phyloP scores from a whole-genome alignment of 2,329 filamentous ascomycete genomes.

The Fusarium xyrophilum region DNA sequence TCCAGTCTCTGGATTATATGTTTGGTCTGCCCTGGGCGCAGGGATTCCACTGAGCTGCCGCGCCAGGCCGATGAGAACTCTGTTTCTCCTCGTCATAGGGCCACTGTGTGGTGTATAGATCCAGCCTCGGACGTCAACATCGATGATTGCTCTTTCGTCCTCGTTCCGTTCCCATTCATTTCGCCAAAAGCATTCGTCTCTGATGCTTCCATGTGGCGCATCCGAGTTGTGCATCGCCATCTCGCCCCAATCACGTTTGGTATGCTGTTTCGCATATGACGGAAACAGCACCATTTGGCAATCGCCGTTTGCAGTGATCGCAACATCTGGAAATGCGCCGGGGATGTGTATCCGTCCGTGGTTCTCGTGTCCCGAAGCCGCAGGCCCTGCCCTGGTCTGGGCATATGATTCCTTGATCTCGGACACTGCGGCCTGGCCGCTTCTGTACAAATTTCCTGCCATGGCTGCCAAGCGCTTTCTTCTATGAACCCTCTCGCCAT shows the following conservation, averaged over 20 bases:
- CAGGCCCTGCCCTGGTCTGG: constrained; percentile 53
- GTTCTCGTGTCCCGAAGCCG: constrained; percentile 41
- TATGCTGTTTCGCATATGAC: constrained; percentile 83
- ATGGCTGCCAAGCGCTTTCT: constrained; percentile 77
- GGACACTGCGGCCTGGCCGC: constrained; percentile 62
- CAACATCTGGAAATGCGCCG: constrained; percentile 82
- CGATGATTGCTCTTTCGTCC: constrained; percentile 83
- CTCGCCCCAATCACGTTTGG: constrained; percentile 55
- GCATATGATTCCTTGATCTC: constrained; percentile 67
- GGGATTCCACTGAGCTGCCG: constrained; percentile 88
- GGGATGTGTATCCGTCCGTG: constrained; percentile 60
- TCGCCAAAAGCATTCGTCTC: constrained; percentile 77
- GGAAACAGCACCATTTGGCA: constrained; percentile 97
- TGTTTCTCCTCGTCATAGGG: constrained; percentile 85
- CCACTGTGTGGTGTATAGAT: constrained; percentile 86
- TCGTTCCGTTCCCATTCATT: constrained; percentile 81
- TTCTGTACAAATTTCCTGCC: constrained; percentile 64
- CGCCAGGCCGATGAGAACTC: constrained; percentile 84
- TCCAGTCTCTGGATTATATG: constrained; percentile 30
- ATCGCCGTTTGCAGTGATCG: constrained; percentile 78
- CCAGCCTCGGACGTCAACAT: constrained; percentile 96
- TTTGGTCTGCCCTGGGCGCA: constrained; percentile 60
- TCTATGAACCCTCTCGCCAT: constrained; percentile 71
- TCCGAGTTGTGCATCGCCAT: constrained; percentile 39
- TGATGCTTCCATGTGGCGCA: constrained; percentile 52